Percentiles rank a stretch among this genome's conserved stretches.
These are phyloP conservation scores for Ramalina intermedia DNA, from an alignment of 495 filamentous ascomycete species.

Conservation along the genomic window DNA sequence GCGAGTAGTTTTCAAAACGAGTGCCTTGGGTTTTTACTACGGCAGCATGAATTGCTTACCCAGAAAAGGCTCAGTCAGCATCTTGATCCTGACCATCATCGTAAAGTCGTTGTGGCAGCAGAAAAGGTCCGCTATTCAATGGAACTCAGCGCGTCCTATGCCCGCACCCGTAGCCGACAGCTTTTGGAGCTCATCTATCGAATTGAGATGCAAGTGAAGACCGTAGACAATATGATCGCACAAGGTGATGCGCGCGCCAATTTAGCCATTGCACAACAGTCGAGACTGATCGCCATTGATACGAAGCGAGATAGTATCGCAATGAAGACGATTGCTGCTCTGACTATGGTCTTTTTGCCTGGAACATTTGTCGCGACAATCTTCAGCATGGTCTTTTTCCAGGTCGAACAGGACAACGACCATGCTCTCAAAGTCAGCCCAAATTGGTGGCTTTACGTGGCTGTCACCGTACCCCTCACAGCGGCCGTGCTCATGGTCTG, in stretches of 20 bases:
- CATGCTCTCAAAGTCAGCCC: neutral
- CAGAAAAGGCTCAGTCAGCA: too few species aligned
- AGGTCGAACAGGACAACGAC: neutral
- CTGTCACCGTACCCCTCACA: slow-evolving; percentile 2
- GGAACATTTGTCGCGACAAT: slow-evolving; percentile 30
- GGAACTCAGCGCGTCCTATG: too few species aligned
- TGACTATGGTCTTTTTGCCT: slow-evolving; percentile 41
- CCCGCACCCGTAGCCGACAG: too few species aligned
- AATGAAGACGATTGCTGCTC: slow-evolving; percentile 38
- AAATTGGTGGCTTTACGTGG: slow-evolving; percentile 3
- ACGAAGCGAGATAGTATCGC: slow-evolving; percentile 31
- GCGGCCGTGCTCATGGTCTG: neutral
- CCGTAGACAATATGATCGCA: too few species aligned
- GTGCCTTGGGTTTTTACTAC: too few species aligned
- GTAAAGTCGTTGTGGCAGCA: too few species aligned
- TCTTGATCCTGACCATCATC: too few species aligned
- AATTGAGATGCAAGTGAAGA: too few species aligned
- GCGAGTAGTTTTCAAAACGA: too few species aligned
- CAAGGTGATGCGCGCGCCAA: slow-evolving; percentile 5
- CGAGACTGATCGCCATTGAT: slow-evolving; percentile 24
- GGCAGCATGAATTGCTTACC: too few species aligned
- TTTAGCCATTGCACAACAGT: slow-evolving; percentile 3
- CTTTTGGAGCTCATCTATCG: too few species aligned
- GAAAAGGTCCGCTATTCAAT: too few species aligned
- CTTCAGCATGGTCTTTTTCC: slow-evolving; percentile 10